Base-by-base conservation (phyloP, 345 rosid genomes). In the Triadica sebifera region DNA sequence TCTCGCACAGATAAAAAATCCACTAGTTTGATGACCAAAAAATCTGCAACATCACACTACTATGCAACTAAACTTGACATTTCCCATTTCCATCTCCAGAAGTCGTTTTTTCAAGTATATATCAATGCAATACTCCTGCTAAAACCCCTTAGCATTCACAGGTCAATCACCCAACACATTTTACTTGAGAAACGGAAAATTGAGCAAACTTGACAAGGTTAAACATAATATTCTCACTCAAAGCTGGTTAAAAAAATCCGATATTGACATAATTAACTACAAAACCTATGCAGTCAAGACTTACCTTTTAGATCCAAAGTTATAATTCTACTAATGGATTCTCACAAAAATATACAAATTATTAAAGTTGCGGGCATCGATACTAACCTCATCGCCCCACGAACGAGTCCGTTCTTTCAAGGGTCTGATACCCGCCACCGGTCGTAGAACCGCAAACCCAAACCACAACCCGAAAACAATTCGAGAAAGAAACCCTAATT, bases 301-400 rank as follows among this genome's bases (percentile, higher is more conserved):
- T 24, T 58, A 75, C 6, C 24, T 69, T 43, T 11, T 15, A 37
- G 64, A 29, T 45, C 65, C 65, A 73, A 66, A 79, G 58, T 70
- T 47, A 65, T 61, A 69, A 57, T 9, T 16, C 53, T 64, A 5
- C 16, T 53, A 20, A 11, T 0, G 56, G 20, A 52, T 6, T 51
- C 39, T 66, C 74, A 41, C 53, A 60, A 69, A 70, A 39, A 59
- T 58, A 29, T 0, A 74, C 22, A 67, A 72, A 79, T 25, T 6
- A 41, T 29, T 1, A 29, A 29, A 29, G 2, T 29, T 29, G 34
- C 1, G 34, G 1, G 1, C 2, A 1, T 39, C 49, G 72, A 43
- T 39, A 86, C 91, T 53, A 64, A 95, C 99, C 96, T 95, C 91
- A 76, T 91, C 99, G 43, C 94, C 91, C 99, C 99, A 93, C n/a